Base-by-base conservation (phyloP, 2,329 filamentous ascomycete species). In the Venturia asperata region DNA sequence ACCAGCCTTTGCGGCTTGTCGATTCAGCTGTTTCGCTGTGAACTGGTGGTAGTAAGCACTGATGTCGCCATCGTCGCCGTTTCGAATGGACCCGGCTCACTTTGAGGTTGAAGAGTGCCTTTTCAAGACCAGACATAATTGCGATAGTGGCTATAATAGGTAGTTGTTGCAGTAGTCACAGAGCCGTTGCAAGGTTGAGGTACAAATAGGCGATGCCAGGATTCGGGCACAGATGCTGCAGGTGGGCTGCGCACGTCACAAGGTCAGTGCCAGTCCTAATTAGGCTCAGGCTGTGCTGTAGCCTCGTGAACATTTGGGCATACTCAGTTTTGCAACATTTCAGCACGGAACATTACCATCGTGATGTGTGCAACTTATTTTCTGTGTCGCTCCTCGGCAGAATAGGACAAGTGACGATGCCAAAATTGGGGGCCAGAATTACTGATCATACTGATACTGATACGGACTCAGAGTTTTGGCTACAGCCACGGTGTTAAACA, bases 21-120 rank as follows among this genome's bases (percentile, higher is more conserved):
- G 77, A 71, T 85, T 85, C 64, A 87, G 80, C 75, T 85, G 83
- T 74, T 86, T 86, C 63, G 83, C 81, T 42, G 84, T 86, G 76
- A 86, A 85, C 83, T 84, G 70, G 45, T 43, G 24, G 39, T 49
- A 39, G 70, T 76, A 66, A 75, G 72, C 66, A 65, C 61, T 34
- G 24, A 45, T 15, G 27, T n/a, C n/a, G 63, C 30, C 65, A 27
- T 52, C 24, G 27, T n/a, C 15, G 64, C 24, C 65, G 42, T 41
- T 39, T 52, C 45, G 47, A 19, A n/a, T 17, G 45, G 62, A 45
- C 61, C 21, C 24, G 61, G 67, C 73, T 55, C 67, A 83, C 83
- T 78, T 85, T 86, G 67, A 86, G 77, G 72, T 85, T 85, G 76
- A 85, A 85, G 49, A 85, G 80, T 30, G 83, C 82, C 72, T 85